A percentile compares a stretch with the other conserved stretches of the same genome.
phyloP scores from a whole-genome alignment of 345 rosid genomes.

The Linum usitatissimum region DNA sequence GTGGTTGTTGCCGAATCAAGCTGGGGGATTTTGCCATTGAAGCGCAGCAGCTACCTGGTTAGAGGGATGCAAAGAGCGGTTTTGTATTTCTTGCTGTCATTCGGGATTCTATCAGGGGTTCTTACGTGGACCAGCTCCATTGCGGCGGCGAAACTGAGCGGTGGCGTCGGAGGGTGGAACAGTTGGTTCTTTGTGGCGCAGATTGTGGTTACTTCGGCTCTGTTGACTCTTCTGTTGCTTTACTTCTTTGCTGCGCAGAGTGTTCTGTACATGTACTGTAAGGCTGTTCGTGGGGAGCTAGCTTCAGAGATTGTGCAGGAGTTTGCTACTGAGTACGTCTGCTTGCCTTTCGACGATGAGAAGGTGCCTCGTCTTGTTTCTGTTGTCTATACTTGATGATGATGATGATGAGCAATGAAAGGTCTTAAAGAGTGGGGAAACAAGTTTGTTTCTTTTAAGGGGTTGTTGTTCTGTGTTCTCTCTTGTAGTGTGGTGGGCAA shows the following conservation, averaged over 20 bases:
- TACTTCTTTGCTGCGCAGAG: constrained; percentile 39
- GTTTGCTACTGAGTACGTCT: constrained; percentile 48
- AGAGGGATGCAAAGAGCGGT: constrained; percentile 41
- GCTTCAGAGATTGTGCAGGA: constrained; percentile 67
- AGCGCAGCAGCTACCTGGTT: constrained; percentile 40
- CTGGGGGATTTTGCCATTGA: constrained; percentile 57
- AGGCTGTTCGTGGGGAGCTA: constrained; percentile 59
- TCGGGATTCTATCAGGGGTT: constrained; percentile 15
- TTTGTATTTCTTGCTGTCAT: constrained; percentile 25
- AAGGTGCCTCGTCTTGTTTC: constrained; percentile 63
- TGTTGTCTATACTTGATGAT: constrained; percentile 16
- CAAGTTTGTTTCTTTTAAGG: background rate
- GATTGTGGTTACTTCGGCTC: constrained; percentile 35
- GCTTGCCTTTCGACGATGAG: constrained; percentile 64
- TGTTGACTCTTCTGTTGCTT: constrained; percentile 22
- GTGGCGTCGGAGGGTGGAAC: constrained; percentile 27
- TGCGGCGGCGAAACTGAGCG: constrained; percentile 10
- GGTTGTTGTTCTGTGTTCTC: background rate
- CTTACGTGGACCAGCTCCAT: constrained; percentile 20
- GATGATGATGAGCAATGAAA: background rate
- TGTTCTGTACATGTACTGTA: constrained; percentile 59
- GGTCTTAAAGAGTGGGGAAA: too few species aligned
- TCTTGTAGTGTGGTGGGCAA: background rate
- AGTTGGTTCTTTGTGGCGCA: constrained; percentile 30
- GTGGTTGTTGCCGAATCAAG: constrained; percentile 54